Conservation (phyloP, 352 stramenopile species). For the Phytophthora macrochlamydospora region DNA sequence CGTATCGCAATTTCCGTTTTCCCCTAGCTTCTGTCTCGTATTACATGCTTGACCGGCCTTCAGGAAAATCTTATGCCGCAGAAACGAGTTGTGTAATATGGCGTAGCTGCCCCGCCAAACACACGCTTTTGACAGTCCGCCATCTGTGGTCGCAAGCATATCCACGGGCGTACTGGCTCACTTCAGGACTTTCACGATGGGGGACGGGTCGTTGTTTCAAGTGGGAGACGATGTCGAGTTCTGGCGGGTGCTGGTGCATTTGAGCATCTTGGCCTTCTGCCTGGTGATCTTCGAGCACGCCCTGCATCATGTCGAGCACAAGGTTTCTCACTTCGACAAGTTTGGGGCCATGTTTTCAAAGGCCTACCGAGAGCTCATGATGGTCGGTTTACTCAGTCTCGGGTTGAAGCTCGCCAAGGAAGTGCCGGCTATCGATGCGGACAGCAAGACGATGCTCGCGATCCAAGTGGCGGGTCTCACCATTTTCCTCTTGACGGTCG, state of each 20-base stretch:
- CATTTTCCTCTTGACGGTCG: conserved; percentile 57
- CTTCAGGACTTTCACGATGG: conserved; percentile 11
- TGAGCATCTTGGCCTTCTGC: conserved; percentile 46
- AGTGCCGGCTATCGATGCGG: conserved; percentile 30
- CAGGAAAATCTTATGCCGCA: too few species aligned
- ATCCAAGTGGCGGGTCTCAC: conserved; percentile 59
- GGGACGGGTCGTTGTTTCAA: conserved; percentile 47
- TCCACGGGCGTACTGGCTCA: background rate
- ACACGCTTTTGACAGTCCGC: too few species aligned
- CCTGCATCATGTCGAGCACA: conserved; percentile 49
- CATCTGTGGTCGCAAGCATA: background rate
- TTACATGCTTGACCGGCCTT: too few species aligned
- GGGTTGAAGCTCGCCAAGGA: conserved; percentile 55
- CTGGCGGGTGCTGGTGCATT: conserved; percentile 41
- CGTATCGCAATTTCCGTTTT: too few species aligned
- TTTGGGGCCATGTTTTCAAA: conserved; percentile 72
- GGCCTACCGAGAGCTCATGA: conserved; percentile 64
- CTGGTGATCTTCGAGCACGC: conserved; percentile 47
- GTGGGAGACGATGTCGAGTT: conserved; percentile 61
- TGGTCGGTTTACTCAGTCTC: conserved; percentile 58
- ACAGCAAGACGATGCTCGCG: conserved; percentile 38
- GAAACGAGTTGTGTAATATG: too few species aligned
- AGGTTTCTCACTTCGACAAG: conserved; percentile 50
- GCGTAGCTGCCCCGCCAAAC: too few species aligned
- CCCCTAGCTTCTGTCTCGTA: too few species aligned